These are phyloP conservation scores for Gentiana straminea DNA, from an alignment of 257 asterid genomes.

Conservation along the genomic window DNA sequence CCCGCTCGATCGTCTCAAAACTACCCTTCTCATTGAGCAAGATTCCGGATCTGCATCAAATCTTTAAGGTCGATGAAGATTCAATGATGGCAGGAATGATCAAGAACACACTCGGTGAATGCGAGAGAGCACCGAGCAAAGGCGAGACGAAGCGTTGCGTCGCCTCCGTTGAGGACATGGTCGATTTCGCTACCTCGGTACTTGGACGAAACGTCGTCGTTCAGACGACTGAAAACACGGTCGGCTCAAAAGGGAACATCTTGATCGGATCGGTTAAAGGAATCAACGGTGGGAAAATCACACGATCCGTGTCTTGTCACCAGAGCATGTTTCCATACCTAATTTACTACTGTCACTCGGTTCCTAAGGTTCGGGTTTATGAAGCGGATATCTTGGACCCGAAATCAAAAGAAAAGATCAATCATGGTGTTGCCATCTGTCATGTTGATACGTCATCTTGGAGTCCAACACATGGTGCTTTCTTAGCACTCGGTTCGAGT, in stretches of 20 bases:
- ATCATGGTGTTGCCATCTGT: slow-evolving; percentile 81
- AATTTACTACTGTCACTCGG: slow-evolving; percentile 87
- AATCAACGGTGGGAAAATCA: slow-evolving; percentile 63
- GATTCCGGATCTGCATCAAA: slow-evolving; percentile 28
- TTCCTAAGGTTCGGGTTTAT: slow-evolving; percentile 85
- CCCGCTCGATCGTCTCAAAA: slow-evolving; percentile 58
- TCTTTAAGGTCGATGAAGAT: slow-evolving; percentile 57
- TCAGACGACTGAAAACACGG: slow-evolving; percentile 39
- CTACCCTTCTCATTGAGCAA: slow-evolving; percentile 77
- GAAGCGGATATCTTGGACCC: slow-evolving; percentile 74
- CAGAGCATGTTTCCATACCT: slow-evolving; percentile 71
- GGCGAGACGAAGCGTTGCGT: slow-evolving; percentile 86
- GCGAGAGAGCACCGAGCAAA: slow-evolving; percentile 67
- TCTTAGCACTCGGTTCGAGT: slow-evolving; percentile 56
- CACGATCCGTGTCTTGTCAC: slow-evolving; percentile 80
- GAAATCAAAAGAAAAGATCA: slow-evolving; percentile 35
- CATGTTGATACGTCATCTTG: slow-evolving; percentile 70
- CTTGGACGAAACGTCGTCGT: slow-evolving; percentile 72
- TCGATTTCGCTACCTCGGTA: slow-evolving; percentile 72
- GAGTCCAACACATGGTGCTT: slow-evolving; percentile 86
- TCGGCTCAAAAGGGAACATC: slow-evolving; percentile 39
- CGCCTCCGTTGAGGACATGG: slow-evolving; percentile 80
- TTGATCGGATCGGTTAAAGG: slow-evolving; percentile 51
- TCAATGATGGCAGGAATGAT: slow-evolving; percentile 42
- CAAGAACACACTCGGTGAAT: slow-evolving; percentile 40